phyloP scores from a whole-genome alignment of 2,329 filamentous ascomycete species.

The Metarhizium rileyi region DNA sequence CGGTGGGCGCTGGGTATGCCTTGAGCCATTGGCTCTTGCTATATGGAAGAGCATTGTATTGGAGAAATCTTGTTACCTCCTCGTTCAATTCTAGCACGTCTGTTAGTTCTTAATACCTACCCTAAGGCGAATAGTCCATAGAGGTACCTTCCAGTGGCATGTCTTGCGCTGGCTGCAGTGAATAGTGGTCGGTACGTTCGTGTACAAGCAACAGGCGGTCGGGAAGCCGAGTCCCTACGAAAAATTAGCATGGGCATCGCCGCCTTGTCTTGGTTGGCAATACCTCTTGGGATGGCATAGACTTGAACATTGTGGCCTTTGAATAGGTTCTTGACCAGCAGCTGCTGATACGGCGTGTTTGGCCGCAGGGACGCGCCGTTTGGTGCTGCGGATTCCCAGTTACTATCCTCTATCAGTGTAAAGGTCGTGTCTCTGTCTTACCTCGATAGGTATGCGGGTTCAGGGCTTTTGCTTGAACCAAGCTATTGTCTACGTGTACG shows the following conservation, averaged over 20 bases:
- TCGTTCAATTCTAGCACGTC: slow-evolving; percentile 8
- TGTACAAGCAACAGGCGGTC: slow-evolving; percentile 13
- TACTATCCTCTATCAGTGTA: neutral
- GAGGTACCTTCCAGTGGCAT: slow-evolving; percentile 8
- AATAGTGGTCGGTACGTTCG: slow-evolving; percentile 15
- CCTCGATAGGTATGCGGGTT: slow-evolving; percentile 5
- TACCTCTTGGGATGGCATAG: slow-evolving; percentile 10
- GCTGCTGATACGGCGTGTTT: slow-evolving; percentile 12
- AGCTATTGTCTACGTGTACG: neutral
- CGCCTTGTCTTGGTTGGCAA: neutral
- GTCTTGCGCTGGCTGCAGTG: slow-evolving; percentile 11
- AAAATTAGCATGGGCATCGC: neutral
- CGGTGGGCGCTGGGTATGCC: slow-evolving; percentile 5
- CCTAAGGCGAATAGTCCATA: neutral
- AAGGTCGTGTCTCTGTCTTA: neutral
- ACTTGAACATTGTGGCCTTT: slow-evolving; percentile 8
- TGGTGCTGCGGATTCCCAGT: slow-evolving; percentile 8
- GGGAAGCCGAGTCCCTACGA: slow-evolving; percentile 11
- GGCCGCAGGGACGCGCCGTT: slow-evolving; percentile 15
- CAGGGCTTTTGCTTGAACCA: slow-evolving; percentile 7
- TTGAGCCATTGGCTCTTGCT: slow-evolving; percentile 9
- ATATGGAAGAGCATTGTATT: neutral
- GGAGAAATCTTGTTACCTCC: slow-evolving; percentile 7
- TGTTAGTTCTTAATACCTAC: neutral
- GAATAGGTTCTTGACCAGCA: slow-evolving; percentile 9